A percentile compares a stretch with the other conserved stretches of the same genome.
Evolutionary conservation across 2,329 filamentous ascomycete genomes (phyloP).

Genomic region (Fusarium cyanostomum): DNA sequence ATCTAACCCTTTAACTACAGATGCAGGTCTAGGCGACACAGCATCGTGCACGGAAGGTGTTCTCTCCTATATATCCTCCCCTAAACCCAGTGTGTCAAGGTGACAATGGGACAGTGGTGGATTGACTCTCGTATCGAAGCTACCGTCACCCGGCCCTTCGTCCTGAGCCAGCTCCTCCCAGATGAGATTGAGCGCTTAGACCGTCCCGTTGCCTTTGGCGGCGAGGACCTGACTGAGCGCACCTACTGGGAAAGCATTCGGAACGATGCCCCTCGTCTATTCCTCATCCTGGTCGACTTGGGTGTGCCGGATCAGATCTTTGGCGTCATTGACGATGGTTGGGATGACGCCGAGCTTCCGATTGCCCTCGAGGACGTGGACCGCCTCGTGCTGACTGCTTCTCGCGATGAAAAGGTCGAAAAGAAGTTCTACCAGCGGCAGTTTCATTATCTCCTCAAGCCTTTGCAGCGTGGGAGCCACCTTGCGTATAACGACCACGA

Average conservation of each 20-base stretch:
- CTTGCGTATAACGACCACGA: slow-evolving; percentile 73
- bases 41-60: slow-evolving; percentile 25
- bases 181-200: slow-evolving; percentile 71
- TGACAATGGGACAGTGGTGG: slow-evolving; percentile 69
- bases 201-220: slow-evolving; percentile 70
- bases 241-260: slow-evolving; percentile 84
- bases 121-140: slow-evolving; percentile 73
- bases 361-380: slow-evolving; percentile 72
- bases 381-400: slow-evolving; percentile 67
- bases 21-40: slow-evolving; percentile 29
- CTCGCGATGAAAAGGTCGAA: slow-evolving; percentile 70
- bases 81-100: slow-evolving; percentile 13
- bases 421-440: slow-evolving; percentile 76
- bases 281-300: slow-evolving; percentile 75
- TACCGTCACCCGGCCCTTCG: slow-evolving; percentile 74
- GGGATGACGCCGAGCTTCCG: slow-evolving; percentile 80
- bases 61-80: slow-evolving; percentile 14
- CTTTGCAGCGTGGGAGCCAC: slow-evolving; percentile 68
- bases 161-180: slow-evolving; percentile 70
- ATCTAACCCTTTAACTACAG: slow-evolving; percentile 24
- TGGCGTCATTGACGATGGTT: slow-evolving; percentile 76
- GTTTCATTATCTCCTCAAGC: slow-evolving; percentile 74
- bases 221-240: slow-evolving; percentile 71
- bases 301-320: slow-evolving; percentile 79
- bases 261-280: slow-evolving; percentile 73